These are phyloP conservation scores for Maudiozyma humilis DNA, from an alignment of 1,139 yeast genomes.

Conservation along the genomic window DNA sequence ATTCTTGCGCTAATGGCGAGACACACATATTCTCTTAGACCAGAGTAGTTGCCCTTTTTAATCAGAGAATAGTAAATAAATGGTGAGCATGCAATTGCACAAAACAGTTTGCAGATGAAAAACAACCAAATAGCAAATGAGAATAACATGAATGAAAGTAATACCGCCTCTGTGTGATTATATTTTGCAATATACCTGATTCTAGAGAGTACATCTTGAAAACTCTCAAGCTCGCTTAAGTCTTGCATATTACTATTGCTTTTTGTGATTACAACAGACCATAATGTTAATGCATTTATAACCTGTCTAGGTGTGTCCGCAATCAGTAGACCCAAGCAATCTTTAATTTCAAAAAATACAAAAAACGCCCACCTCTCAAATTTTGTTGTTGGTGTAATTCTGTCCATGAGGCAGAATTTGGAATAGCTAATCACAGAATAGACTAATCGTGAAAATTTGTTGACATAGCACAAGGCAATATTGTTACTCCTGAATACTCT, in stretches of 20 bases:
- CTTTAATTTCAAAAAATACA: constrained; percentile 56
- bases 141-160: constrained; percentile 65
- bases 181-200: constrained; percentile 51
- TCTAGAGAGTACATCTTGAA: constrained; percentile 46
- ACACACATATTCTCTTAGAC: constrained; percentile 26
- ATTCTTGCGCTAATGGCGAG: constrained; percentile 24
- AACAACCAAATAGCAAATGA: constrained; percentile 71
- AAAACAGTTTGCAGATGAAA: constrained; percentile 51
- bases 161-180: constrained; percentile 58
- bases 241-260: constrained; percentile 28
- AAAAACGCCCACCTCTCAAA: constrained; percentile 64
- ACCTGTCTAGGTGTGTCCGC: constrained; percentile 87
- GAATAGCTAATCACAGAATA: constrained; percentile 53
- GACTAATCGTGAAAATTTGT: constrained; percentile 50
- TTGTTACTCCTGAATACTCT: constrained; percentile 50
- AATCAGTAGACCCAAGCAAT: constrained; percentile 55
- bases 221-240: constrained; percentile 22
- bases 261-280: constrained; percentile 38
- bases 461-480: constrained; percentile 66
- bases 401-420: constrained; percentile 64
- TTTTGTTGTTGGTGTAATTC: constrained; percentile 52
- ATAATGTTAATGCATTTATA: constrained; percentile 64
- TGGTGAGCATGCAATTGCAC: constrained; percentile 49
- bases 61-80: constrained; percentile 47
- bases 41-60: constrained; percentile 14